phyloP scores from a whole-genome alignment of 495 filamentous ascomycete genomes.

The Tuber aestivum region DNA sequence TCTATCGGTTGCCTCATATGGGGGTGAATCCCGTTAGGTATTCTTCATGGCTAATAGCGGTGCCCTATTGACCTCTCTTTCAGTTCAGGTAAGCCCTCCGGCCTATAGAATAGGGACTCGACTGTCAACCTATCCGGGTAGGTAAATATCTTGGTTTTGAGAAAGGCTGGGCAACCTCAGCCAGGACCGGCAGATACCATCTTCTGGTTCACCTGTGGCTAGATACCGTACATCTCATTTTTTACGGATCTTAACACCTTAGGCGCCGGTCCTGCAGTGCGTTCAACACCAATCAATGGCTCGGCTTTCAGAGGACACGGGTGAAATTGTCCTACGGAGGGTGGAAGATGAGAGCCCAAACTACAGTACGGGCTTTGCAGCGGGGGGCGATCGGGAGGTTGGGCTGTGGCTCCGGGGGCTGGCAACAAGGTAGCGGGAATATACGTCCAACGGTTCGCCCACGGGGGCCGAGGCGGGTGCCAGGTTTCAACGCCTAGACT shows the following conservation, averaged over 20 bases:
- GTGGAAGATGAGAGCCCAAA: not conserved
- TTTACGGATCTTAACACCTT: slow-evolving; percentile 9
- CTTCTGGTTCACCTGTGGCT: not conserved
- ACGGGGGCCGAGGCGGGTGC: not conserved
- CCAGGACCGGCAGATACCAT: slow-evolving; percentile 6
- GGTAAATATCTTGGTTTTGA: not conserved
- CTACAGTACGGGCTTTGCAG: not conserved
- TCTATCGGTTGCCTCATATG: not conserved
- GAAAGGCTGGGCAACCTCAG: not conserved
- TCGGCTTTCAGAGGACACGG: not conserved
- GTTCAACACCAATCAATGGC: not conserved
- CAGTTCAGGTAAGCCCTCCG: not conserved
- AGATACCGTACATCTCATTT: not conserved
- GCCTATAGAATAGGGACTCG: not conserved
- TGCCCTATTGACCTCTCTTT: slow-evolving; percentile 8
- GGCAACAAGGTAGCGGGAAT: not conserved
- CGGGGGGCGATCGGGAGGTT: not conserved
- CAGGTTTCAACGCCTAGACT: not conserved
- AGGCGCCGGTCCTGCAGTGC: not conserved
- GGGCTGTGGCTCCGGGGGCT: not conserved
- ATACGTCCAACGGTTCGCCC: too few relatives aligned
- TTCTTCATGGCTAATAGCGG: not conserved
- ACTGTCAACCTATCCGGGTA: not conserved
- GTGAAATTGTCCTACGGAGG: not conserved
- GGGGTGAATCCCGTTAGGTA: not conserved